Evolutionary conservation across 2,329 filamentous ascomycete species (phyloP).

Genomic region (Fusarium pseudoanthophilum): DNA sequence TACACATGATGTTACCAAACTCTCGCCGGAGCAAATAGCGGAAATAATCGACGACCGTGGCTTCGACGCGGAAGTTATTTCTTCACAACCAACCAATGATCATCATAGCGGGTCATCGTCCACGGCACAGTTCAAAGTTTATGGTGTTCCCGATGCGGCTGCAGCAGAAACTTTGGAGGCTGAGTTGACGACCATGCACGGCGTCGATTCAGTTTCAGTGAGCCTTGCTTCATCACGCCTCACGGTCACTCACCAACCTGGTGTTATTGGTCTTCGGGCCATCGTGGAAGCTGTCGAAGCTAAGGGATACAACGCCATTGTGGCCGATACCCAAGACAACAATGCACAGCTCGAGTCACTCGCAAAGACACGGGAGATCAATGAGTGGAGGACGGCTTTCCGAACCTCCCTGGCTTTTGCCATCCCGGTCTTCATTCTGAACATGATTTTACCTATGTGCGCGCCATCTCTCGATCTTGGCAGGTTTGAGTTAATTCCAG

Average conservation of each 20-base stretch:
- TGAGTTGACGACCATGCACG: slow-evolving; percentile 70
- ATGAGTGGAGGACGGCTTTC: slow-evolving; percentile 89
- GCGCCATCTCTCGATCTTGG: slow-evolving; percentile 82
- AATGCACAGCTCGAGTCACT: slow-evolving; percentile 96
- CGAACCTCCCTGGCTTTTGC: slow-evolving; percentile 81
- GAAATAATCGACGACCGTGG: slow-evolving; percentile 90
- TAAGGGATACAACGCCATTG: slow-evolving; percentile 86
- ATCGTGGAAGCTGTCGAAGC: slow-evolving; percentile 85
- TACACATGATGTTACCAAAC: slow-evolving; percentile 78
- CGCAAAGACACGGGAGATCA: slow-evolving; percentile 95
- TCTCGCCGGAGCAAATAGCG: slow-evolving; percentile 78
- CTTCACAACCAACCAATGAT: slow-evolving; percentile 71
- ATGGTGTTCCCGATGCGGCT: slow-evolving; percentile 77
- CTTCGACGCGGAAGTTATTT: slow-evolving; percentile 86
- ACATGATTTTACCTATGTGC: slow-evolving; percentile 94
- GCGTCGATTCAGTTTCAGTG: slow-evolving; percentile 79
- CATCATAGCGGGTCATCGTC: slow-evolving; percentile 66
- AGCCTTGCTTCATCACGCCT: slow-evolving; percentile 79
- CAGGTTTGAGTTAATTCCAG: slow-evolving; percentile 70
- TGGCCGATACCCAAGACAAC: slow-evolving; percentile 93
- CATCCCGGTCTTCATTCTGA: slow-evolving; percentile 88
- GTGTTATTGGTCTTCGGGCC: slow-evolving; percentile 78
- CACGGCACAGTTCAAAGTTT: slow-evolving; percentile 83
- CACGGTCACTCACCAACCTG: slow-evolving; percentile 77
- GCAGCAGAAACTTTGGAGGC: slow-evolving; percentile 79